These are phyloP conservation scores for Talaromyces piceae DNA, from an alignment of 2,329 filamentous ascomycete genomes.

Conservation along the genomic window DNA sequence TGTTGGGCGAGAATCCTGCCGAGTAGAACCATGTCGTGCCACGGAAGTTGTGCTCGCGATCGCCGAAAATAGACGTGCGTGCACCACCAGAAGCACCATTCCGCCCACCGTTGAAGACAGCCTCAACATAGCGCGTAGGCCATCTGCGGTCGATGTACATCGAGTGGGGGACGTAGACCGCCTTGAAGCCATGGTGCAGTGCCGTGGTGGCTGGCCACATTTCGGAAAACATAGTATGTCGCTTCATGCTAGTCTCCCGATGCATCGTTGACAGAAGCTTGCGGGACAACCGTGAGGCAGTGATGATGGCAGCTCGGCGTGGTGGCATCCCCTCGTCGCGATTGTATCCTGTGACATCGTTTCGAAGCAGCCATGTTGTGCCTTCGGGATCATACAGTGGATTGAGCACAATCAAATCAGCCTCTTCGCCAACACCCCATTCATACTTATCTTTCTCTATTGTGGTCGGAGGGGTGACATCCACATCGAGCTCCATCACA, in stretches of 20 bases:
- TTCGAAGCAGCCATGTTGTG: conserved; percentile 73
- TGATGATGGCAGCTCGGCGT: conserved; percentile 81
- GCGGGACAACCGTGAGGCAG: conserved; percentile 73
- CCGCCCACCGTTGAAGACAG: conserved; percentile 70
- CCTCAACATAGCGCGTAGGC: conserved; percentile 70
- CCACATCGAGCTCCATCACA: conserved; percentile 65
- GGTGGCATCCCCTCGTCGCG: conserved; percentile 53
- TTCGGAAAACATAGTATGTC: conserved; percentile 87
- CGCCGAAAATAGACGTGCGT: conserved; percentile 66
- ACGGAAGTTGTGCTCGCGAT: conserved; percentile 80
- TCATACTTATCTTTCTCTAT: conserved; percentile 73
- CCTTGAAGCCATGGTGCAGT: conserved; percentile 87
- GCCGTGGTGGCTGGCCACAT: conserved; percentile 91
- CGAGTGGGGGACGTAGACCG: conserved; percentile 82
- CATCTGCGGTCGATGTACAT: conserved; percentile 81
- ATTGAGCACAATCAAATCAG: conserved; percentile 85
- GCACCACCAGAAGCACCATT: conserved; percentile 70
- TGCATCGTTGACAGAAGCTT: conserved; percentile 82
- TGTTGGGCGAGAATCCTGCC: conserved; percentile 67
- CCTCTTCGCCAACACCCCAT: conserved; percentile 86
- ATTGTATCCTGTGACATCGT: conserved; percentile 82
- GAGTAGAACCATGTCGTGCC: conserved; percentile 92
- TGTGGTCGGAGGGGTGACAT: conserved; percentile 61
- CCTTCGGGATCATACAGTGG: conserved; percentile 85
- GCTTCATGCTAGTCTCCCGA: conserved; percentile 73